A percentile compares a stretch with the other conserved stretches of the same genome.
These are phyloP conservation scores for Boletus speciosus DNA, from an alignment of 768 basidiomycete species.

Conservation along the genomic window DNA sequence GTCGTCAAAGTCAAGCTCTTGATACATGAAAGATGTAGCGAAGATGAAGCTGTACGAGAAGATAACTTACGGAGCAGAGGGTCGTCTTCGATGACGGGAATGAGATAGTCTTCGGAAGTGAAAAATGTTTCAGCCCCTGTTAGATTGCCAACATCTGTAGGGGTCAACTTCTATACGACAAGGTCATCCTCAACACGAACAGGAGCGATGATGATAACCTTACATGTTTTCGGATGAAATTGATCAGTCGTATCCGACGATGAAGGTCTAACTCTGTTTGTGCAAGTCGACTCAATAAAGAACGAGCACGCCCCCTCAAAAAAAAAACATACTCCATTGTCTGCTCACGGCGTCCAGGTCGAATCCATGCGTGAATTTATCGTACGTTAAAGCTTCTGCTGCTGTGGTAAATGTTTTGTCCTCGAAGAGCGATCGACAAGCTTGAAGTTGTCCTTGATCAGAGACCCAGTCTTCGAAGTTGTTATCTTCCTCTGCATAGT, in stretches of 20 bases:
- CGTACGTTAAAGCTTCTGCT: conserved; percentile 57
- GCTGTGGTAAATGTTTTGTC: conserved; percentile 57
- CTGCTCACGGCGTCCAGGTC: conserved; percentile 52
- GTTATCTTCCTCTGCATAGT: conserved; percentile 45
- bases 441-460: conserved; percentile 51
- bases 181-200: neutral
- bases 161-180: conserved; percentile 47
- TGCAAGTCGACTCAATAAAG: neutral
- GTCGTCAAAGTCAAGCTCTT: conserved; percentile 64
- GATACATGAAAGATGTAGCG: neutral
- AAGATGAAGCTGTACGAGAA: neutral
- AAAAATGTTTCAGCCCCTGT: conserved; percentile 63
- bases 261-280: conserved; percentile 70
- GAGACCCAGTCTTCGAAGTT: conserved; percentile 81
- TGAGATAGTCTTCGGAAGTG: conserved; percentile 72
- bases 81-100: conserved; percentile 82
- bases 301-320: neutral
- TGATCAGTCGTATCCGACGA: conserved; percentile 77
- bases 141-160: conserved; percentile 43
- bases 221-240: conserved; percentile 81
- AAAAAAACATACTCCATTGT: conserved; percentile 49
- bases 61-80: conserved; percentile 75
- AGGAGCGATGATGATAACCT: neutral
- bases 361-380: conserved; percentile 57
- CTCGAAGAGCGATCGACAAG: conserved; percentile 76